Percentiles rank a stretch among this genome's conserved stretches.
Conservation (phyloP, 2,329 filamentous ascomycete genomes). For the Dothidotthia symphoricarpi region DNA sequence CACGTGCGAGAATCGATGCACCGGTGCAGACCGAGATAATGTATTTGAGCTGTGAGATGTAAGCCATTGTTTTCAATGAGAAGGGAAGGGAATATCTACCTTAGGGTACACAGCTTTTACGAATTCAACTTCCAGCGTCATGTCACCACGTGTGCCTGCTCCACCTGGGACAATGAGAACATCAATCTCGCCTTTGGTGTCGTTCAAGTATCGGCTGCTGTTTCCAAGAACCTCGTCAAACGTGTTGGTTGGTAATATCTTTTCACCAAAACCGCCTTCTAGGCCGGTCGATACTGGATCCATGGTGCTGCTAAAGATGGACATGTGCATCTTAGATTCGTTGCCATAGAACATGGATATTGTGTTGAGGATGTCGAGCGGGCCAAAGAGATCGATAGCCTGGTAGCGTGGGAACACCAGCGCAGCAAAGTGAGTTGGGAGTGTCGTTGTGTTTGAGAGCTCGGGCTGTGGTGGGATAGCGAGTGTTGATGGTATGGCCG, state of each 20-base stretch:
- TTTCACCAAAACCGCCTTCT: conserved; percentile 36
- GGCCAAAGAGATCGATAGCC: conserved; percentile 43
- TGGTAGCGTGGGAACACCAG: conserved; percentile 26
- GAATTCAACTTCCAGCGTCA: conserved; percentile 48
- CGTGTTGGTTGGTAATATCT: conserved; percentile 52
- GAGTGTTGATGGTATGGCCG: conserved; percentile 5
- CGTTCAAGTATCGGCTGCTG: conserved; percentile 8
- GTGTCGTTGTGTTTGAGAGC: conserved; percentile 21
- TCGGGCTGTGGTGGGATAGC: conserved; percentile 12
- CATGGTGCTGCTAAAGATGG: conserved; percentile 27
- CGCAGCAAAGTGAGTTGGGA: conserved; percentile 27
- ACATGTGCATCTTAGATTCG: conserved; percentile 24
- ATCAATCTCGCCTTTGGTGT: conserved; percentile 47
- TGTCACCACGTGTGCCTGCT: conserved; percentile 44
- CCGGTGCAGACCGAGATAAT: conserved; percentile 68
- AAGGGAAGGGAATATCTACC: conserved; percentile 28
- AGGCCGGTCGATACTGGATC: conserved; percentile 29
- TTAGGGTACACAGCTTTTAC: conserved; percentile 50
- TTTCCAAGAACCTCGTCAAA: conserved; percentile 48
- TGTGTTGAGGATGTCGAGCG: conserved; percentile 46
- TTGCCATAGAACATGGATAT: conserved; percentile 28
- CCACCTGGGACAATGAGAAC: conserved; percentile 67
- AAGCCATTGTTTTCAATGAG: background rate
- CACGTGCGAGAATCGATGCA: conserved; percentile 55
- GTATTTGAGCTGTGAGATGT: conserved; percentile 40